phyloP scores from a whole-genome alignment of 2,329 filamentous ascomycete species.

The Pseudocercospora fuligena region DNA sequence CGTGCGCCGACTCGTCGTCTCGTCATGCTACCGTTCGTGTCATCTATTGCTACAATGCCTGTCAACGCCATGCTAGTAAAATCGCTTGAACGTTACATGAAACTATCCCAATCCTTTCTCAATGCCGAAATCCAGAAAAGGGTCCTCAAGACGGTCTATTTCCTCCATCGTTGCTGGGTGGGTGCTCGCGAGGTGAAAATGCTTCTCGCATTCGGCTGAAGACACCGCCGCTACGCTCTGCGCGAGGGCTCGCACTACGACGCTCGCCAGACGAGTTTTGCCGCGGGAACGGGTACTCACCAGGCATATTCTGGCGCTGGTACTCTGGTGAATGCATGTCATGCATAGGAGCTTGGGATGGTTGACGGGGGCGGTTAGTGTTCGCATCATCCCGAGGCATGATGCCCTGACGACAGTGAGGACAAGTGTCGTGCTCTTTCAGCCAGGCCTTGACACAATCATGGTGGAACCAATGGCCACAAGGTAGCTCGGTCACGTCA shows the following conservation, averaged over 20 bases:
- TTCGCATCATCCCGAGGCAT: conserved; percentile 42
- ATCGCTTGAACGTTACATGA: conserved; percentile 4
- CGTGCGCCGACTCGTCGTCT: conserved; percentile 15
- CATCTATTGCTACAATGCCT: conserved; percentile 17
- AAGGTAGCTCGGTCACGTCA: conserved; percentile 78
- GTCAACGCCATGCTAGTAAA: conserved; percentile 21
- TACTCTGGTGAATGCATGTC: conserved; percentile 37
- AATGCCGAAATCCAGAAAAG: background rate
- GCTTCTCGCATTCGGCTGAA: conserved; percentile 42
- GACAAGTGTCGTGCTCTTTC: conserved; percentile 89
- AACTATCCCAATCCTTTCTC: conserved; percentile 1
- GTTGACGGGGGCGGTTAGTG: conserved; percentile 30
- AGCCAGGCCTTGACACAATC: conserved; percentile 83
- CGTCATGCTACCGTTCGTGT: conserved; percentile 12
- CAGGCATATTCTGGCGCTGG: conserved; percentile 28
- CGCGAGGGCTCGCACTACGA: conserved; percentile 22
- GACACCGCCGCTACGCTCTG: conserved; percentile 25
- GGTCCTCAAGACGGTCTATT: background rate
- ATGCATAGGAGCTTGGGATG: conserved; percentile 38
- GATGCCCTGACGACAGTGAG: conserved; percentile 70
- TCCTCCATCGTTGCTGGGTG: conserved; percentile 14
- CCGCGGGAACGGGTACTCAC: conserved; percentile 29
- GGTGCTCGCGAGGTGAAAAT: conserved; percentile 29
- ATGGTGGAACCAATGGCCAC: conserved; percentile 92
- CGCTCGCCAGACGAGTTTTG: conserved; percentile 23